Percentiles rank a stretch among this genome's conserved stretches.
Conservation (phyloP, 2,329 filamentous ascomycete species). For the Sphaerostilbella broomeana region DNA sequence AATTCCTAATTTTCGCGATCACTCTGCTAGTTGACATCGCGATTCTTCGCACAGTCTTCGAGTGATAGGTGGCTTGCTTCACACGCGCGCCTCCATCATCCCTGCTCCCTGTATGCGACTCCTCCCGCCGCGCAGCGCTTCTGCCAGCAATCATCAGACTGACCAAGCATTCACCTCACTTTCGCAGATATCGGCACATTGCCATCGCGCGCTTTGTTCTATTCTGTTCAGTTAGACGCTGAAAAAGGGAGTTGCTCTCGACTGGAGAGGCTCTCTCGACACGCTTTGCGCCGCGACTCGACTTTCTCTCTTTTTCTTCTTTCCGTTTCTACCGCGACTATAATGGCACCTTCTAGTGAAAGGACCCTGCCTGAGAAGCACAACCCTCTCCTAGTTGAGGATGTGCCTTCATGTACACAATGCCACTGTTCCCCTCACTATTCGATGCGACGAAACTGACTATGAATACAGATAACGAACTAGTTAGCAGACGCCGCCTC, state of each 20-base stretch:
- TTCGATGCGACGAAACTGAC: constrained; percentile 19
- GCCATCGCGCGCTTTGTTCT: constrained; percentile 19
- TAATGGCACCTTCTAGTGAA: constrained; percentile 29
- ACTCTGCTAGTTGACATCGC: neutral
- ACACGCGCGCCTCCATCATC: constrained; percentile 6
- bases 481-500: constrained; percentile 77
- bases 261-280: constrained; percentile 4
- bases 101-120: constrained; percentile 6
- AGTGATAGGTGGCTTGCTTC: constrained; percentile 1
- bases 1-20: too few species aligned
- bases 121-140: constrained; percentile 5
- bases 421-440: constrained; percentile 1
- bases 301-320: constrained; percentile 3
- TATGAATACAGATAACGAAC: constrained; percentile 53
- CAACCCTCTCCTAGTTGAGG: constrained; percentile 61
- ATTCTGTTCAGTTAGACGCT: too few species aligned
- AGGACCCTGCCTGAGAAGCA: constrained; percentile 52
- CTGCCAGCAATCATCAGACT: constrained; percentile 1
- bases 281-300: constrained; percentile 12
- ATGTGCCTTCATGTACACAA: constrained; percentile 54
- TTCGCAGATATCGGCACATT: constrained; percentile 8
- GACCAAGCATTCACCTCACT: neutral
- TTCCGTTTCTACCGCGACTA: constrained; percentile 4
- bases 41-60: too few species aligned
- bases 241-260: constrained; percentile 19